phyloP scores from a whole-genome alignment of 2,329 filamentous ascomycete genomes.

The Talaromyces sp. region DNA sequence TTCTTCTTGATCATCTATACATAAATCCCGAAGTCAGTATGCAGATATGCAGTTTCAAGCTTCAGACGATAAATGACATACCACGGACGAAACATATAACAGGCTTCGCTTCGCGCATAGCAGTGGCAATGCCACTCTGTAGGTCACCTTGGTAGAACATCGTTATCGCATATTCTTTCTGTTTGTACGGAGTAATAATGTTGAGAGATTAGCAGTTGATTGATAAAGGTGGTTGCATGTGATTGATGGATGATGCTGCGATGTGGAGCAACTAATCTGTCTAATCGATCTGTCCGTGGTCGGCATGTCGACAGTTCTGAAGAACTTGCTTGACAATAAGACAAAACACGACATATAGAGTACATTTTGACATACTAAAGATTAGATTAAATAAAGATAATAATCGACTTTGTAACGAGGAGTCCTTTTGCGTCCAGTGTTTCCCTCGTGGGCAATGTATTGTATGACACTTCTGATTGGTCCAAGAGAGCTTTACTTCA shows the following conservation, averaged over 20 bases:
- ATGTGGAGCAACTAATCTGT: background rate
- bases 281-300: background rate
- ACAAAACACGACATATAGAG: background rate
- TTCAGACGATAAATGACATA: conserved; percentile 36
- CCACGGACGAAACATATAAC: conserved; percentile 83
- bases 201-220: background rate
- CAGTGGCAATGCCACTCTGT: conserved; percentile 74
- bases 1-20: conserved; percentile 64
- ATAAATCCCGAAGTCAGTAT: conserved; percentile 13
- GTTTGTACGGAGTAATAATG: background rate
- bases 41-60: conserved; percentile 16
- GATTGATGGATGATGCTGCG: background rate
- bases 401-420: too few relatives aligned
- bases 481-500: background rate
- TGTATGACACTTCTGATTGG: background rate
- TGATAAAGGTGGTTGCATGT: background rate
- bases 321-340: background rate
- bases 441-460: too few relatives aligned
- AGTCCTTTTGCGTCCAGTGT: too few relatives aligned
- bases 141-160: conserved; percentile 84
- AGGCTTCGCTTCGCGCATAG: conserved; percentile 70
- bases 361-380: too few relatives aligned
- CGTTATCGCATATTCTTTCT: conserved; percentile 19
- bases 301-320: background rate
- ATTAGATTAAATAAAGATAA: too few relatives aligned